phyloP scores from a whole-genome alignment of 2,329 filamentous ascomycete genomes.

The Paracoccidioides brasiliensis region DNA sequence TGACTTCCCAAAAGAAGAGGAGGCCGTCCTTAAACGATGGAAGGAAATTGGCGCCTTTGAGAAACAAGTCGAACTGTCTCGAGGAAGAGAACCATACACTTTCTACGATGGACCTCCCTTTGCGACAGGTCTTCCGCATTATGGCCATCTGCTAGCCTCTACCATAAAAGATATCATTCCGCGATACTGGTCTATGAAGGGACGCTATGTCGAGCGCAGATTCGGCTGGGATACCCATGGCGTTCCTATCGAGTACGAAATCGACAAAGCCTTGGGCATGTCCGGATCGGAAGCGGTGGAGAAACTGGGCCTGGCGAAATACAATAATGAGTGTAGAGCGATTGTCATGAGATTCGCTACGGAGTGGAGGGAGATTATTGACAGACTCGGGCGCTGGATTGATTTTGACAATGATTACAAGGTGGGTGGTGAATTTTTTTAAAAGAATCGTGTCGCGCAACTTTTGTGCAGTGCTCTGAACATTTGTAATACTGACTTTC shows the following conservation, averaged over 20 bases:
- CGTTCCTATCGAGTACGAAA: conserved; percentile 90
- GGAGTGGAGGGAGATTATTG: conserved; percentile 81
- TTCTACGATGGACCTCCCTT: conserved; percentile 88
- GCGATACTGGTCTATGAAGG: conserved; percentile 95
- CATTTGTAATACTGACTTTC: conserved; percentile 4
- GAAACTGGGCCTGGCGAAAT: conserved; percentile 73
- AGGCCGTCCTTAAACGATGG: conserved; percentile 73
- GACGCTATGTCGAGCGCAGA: conserved; percentile 76
- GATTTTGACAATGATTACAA: conserved; percentile 98
- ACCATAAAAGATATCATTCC: conserved; percentile 98
- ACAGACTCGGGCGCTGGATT: conserved; percentile 85
- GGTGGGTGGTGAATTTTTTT: conserved; percentile 30
- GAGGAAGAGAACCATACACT: conserved; percentile 71
- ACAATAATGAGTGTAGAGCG: conserved; percentile 80
- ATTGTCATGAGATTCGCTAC: conserved; percentile 85
- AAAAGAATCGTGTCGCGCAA: no score
- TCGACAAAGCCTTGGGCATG: conserved; percentile 89
- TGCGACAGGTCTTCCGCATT: conserved; percentile 57
- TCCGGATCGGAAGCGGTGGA: conserved; percentile 76
- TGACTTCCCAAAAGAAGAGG: conserved; percentile 85
- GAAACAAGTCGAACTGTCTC: conserved; percentile 73
- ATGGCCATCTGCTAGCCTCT: conserved; percentile 70
- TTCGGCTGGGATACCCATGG: conserved; percentile 97
- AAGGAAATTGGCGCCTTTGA: conserved; percentile 85
- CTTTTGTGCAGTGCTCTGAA: not conserved